Percentiles rank a stretch among this genome's conserved stretches.
These are phyloP conservation scores for Pinus tabuliformis DNA, from an alignment of 75 land plant species.

Conservation along the genomic window DNA sequence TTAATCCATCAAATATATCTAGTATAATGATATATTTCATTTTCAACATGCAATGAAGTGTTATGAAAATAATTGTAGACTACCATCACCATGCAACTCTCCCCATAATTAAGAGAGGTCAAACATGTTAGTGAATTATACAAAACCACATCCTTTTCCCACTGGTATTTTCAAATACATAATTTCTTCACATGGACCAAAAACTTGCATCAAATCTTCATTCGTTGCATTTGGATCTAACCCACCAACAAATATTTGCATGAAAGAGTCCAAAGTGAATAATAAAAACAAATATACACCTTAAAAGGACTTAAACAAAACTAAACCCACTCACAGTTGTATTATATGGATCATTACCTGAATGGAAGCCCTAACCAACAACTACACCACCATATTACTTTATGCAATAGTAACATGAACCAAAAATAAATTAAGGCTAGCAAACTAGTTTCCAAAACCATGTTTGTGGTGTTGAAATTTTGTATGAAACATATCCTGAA, in stretches of 20 bases:
- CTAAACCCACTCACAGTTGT: no score
- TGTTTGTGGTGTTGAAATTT: no score
- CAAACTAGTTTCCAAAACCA: no score
- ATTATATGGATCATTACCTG: no score
- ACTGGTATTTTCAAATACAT: slow-evolving; percentile 92
- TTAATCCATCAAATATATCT: not conserved
- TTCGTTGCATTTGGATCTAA: slow-evolving; percentile 82
- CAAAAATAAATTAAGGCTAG: not conserved
- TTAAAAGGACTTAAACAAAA: no score
- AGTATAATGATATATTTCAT: not conserved
- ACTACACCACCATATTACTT: no score
- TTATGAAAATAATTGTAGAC: not conserved
- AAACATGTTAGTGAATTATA: slow-evolving; percentile 87
- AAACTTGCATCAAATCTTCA: slow-evolving; percentile 73
- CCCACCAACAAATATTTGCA: slow-evolving; percentile 95
- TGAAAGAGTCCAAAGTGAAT: no score
- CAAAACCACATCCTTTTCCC: slow-evolving; percentile 97
- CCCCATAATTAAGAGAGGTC: not conserved
- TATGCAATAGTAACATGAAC: slow-evolving; percentile 52
- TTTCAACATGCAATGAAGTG: not conserved
- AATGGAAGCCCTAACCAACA: no score
- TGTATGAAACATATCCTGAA: no score
- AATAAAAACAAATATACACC: no score
- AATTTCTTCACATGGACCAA: slow-evolving; percentile 78
- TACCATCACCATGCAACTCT: not conserved